These are phyloP conservation scores for Penicillium subrubescens DNA, from an alignment of 495 filamentous ascomycete species.

Conservation along the genomic window DNA sequence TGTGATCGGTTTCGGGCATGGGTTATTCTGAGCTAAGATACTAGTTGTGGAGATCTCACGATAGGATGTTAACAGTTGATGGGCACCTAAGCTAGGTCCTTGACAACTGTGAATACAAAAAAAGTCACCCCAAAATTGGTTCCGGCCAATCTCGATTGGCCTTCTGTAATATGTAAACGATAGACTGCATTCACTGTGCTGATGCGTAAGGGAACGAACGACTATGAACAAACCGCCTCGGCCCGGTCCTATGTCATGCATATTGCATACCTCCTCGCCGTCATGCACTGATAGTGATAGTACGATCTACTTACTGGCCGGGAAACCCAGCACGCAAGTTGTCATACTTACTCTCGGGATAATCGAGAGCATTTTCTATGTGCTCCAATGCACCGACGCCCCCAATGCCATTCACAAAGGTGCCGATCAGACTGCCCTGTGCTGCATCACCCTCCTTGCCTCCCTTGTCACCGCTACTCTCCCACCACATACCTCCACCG, in stretches of 20 bases:
- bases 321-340: constrained; percentile 62
- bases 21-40: constrained; percentile 20
- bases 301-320: not conserved
- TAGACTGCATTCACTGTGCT: not conserved
- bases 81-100: constrained; percentile 18
- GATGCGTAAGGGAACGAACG: not conserved
- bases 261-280: not conserved
- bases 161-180: constrained; percentile 16
- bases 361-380: constrained; percentile 67
- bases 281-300: not conserved
- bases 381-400: constrained; percentile 55
- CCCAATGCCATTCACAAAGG: constrained; percentile 55
- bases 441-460: constrained; percentile 43
- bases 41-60: constrained; percentile 24
- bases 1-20: constrained; percentile 25
- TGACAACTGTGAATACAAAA: constrained; percentile 25
- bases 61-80: constrained; percentile 28
- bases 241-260: not conserved
- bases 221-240: not conserved
- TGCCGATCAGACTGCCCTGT: constrained; percentile 63
- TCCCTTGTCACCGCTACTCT: constrained; percentile 76
- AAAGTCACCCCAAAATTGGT: constrained; percentile 24
- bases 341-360: constrained; percentile 78
- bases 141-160: constrained; percentile 15
- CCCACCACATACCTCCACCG: constrained; percentile 95